Conservation (phyloP, 2,329 filamentous ascomycete species). For the Fusarium kyushuense region DNA sequence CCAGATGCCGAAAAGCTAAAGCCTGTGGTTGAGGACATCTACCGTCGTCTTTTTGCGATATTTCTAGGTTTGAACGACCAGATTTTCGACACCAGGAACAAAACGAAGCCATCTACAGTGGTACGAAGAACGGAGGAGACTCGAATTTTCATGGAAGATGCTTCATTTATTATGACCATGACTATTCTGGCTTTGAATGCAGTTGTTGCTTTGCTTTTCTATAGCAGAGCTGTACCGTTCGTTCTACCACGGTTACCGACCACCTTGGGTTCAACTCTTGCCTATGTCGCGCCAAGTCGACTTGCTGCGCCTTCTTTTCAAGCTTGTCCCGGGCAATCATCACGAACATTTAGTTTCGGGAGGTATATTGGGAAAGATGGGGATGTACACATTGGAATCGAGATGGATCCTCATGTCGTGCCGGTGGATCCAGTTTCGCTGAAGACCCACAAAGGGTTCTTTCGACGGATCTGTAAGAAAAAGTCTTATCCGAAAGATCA, state of each 20-base stretch:
- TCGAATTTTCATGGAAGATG: constrained; percentile 61
- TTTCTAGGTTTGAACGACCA: constrained; percentile 57
- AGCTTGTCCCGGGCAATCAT: too few relatives aligned
- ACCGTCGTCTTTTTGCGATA: constrained; percentile 43
- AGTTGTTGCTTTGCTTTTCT: constrained; percentile 58
- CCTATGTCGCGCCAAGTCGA: too few relatives aligned
- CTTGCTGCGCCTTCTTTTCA: too few relatives aligned
- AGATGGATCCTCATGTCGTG: too few relatives aligned
- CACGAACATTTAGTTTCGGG: too few relatives aligned
- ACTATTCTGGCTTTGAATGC: constrained; percentile 59
- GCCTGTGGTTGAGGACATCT: constrained; percentile 40
- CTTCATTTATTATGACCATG: constrained; percentile 61
- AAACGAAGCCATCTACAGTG: constrained; percentile 13
- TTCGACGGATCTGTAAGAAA: too few relatives aligned
- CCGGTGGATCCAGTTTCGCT: too few relatives aligned
- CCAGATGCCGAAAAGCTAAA: constrained; percentile 42
- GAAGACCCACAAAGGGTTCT: too few relatives aligned
- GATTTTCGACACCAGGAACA: constrained; percentile 50
- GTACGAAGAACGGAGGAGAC: constrained; percentile 47
- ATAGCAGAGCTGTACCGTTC: constrained; percentile 54
- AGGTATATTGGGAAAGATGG: too few relatives aligned
- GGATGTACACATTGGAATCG: too few relatives aligned
- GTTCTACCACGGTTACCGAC: constrained; percentile 58
- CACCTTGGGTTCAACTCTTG: too few relatives aligned
- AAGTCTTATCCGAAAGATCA: too few relatives aligned